Percentiles rank a stretch among this genome's conserved stretches.
phyloP scores from a whole-genome alignment of 345 rosid genomes.

The Anacardium occidentale region DNA sequence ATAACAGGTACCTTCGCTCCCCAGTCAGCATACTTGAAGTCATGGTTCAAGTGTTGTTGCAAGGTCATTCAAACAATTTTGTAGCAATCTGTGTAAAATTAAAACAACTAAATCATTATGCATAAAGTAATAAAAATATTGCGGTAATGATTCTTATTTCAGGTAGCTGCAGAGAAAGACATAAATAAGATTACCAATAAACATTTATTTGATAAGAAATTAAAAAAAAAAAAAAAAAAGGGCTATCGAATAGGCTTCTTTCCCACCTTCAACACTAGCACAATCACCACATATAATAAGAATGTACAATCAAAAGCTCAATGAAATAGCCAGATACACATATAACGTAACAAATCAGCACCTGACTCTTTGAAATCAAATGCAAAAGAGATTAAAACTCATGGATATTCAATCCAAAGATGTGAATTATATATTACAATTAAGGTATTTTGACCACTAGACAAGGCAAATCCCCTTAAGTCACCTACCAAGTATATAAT shows the following conservation, averaged over 20 bases:
- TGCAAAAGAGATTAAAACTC: background rate
- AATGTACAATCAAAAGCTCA: background rate
- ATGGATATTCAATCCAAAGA: too few relatives aligned
- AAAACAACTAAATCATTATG: conserved; percentile 9
- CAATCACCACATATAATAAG: background rate
- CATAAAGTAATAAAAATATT: background rate
- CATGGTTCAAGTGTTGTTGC: conserved; percentile 37
- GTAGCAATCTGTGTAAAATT: conserved; percentile 26
- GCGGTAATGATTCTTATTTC: too few relatives aligned
- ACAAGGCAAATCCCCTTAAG: background rate
- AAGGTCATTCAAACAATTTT: conserved; percentile 49
- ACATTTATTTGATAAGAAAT: background rate
- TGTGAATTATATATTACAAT: background rate
- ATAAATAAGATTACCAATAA: background rate
- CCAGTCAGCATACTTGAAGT: conserved; percentile 51
- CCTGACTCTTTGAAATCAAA: background rate
- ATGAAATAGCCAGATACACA: background rate
- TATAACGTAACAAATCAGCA: background rate
- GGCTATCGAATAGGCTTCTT: background rate
- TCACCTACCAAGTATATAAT: background rate
- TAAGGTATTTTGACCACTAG: background rate
- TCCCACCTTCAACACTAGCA: background rate
- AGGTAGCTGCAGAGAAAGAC: background rate
- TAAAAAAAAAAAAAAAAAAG: too few relatives aligned
- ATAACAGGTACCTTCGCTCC: conserved; percentile 51